Conservation (phyloP, 2,329 filamentous ascomycete species). For the Tolypocladium tundrense region DNA sequence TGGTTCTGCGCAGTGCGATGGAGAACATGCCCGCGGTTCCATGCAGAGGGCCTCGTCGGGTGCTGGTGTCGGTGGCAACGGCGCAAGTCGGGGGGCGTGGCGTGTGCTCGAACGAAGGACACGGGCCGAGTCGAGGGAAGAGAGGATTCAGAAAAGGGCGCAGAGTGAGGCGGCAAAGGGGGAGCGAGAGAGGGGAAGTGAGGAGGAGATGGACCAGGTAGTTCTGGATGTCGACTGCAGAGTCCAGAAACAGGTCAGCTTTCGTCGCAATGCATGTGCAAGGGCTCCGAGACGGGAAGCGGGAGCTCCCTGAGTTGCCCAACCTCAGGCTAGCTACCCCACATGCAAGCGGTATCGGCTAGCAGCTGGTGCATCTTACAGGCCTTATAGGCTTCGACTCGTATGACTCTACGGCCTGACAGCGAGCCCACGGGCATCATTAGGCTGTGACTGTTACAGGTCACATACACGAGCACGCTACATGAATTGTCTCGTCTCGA, state of each 20-base stretch:
- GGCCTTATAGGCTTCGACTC: too few relatives aligned
- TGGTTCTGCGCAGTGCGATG: constrained; percentile 34
- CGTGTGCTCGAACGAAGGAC: background rate
- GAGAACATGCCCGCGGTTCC: constrained; percentile 32
- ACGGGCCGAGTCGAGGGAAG: background rate
- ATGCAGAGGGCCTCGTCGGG: constrained; percentile 15
- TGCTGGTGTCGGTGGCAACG: background rate
- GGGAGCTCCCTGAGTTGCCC: constrained; percentile 1
- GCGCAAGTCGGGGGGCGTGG: background rate
- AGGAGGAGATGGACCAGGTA: background rate
- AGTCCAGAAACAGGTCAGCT: background rate
- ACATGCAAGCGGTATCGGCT: constrained; percentile 2
- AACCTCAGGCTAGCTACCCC: constrained; percentile 2
- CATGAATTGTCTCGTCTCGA: background rate
- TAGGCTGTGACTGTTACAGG: too few relatives aligned
- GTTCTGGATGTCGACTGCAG: background rate
- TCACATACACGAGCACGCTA: background rate
- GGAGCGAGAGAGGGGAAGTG: background rate
- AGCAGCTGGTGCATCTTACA: background rate
- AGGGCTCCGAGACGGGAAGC: background rate
- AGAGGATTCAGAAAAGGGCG: background rate
- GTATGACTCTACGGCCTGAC: too few relatives aligned
- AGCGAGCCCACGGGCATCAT: too few relatives aligned
- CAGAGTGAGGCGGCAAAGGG: background rate
- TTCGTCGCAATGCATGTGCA: constrained; percentile 5